A percentile compares a stretch with the other conserved stretches of the same genome.
These are phyloP conservation scores for Plenodomus biglobosus DNA, from an alignment of 2,329 filamentous ascomycete genomes.

Conservation along the genomic window DNA sequence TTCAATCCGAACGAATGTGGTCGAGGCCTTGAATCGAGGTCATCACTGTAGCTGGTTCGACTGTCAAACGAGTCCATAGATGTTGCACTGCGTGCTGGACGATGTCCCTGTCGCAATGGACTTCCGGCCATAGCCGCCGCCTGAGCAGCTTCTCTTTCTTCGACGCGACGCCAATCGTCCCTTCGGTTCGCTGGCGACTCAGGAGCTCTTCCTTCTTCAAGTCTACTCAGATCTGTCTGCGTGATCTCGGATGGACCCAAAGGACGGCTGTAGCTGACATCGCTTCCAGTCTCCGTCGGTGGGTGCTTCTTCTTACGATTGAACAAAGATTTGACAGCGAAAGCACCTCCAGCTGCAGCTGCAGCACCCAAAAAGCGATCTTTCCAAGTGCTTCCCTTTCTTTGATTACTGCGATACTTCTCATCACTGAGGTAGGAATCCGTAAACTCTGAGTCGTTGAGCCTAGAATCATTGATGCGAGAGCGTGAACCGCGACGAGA, in stretches of 20 bases:
- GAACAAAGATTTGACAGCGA: constrained; percentile 59
- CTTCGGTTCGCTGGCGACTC: constrained; percentile 46
- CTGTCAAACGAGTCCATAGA: constrained; percentile 48
- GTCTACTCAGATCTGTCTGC: constrained; percentile 51
- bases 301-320: constrained; percentile 51
- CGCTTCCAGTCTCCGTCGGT: constrained; percentile 53
- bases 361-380: constrained; percentile 50
- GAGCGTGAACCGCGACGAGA: constrained; percentile 40
- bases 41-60: constrained; percentile 42
- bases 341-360: constrained; percentile 47
- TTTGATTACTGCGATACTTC: constrained; percentile 43
- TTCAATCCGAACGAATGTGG: constrained; percentile 43
- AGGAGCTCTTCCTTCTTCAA: constrained; percentile 58
- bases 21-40: constrained; percentile 23
- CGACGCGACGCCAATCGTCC: constrained; percentile 41
- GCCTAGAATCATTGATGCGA: constrained; percentile 8
- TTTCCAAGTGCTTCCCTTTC: constrained; percentile 46
- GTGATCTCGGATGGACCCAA: constrained; percentile 52
- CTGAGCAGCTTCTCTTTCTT: constrained; percentile 43
- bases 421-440: constrained; percentile 46
- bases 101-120: constrained; percentile 42
- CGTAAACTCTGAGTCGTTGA: constrained; percentile 27
- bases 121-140: constrained; percentile 51
- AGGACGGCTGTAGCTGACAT: constrained; percentile 56
- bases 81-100: constrained; percentile 38